These are phyloP conservation scores for Boeremia exigua DNA, from an alignment of 2,329 filamentous ascomycete species.

Conservation along the genomic window DNA sequence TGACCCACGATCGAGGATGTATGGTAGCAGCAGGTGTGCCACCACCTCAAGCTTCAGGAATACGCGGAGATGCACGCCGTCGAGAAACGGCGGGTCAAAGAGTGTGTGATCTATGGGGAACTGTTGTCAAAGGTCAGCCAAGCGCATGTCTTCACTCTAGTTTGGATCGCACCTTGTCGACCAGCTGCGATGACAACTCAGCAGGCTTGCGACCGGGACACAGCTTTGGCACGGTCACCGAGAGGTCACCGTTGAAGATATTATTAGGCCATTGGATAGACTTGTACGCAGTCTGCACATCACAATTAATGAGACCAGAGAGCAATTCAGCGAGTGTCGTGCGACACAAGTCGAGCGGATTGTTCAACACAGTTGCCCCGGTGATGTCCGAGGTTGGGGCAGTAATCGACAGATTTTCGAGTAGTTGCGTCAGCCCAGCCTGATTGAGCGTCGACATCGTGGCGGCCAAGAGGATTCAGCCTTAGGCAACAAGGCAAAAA, in stretches of 20 bases:
- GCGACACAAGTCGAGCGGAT: constrained; percentile 39
- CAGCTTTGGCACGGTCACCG: constrained; percentile 36
- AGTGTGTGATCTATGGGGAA: constrained; percentile 72
- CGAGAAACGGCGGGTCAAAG: constrained; percentile 65
- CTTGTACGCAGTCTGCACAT: constrained; percentile 26
- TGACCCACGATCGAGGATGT: constrained; percentile 61
- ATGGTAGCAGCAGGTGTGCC: constrained; percentile 65
- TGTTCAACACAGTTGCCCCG: constrained; percentile 19
- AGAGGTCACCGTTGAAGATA: constrained; percentile 39
- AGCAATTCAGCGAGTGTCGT: constrained; percentile 31
- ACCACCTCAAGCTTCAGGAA: constrained; percentile 68
- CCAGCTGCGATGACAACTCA: constrained; percentile 24
- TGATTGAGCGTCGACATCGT: constrained; percentile 17
- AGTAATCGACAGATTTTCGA: constrained; percentile 5
- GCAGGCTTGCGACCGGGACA: constrained; percentile 29
- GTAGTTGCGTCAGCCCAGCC: background rate
- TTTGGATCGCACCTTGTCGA: constrained; percentile 26
- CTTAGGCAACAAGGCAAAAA: background rate
- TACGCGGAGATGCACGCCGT: constrained; percentile 71
- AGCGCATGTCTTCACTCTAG: too few relatives aligned
- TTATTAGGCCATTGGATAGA: constrained; percentile 41
- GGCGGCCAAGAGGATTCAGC: background rate
- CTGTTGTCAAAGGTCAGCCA: constrained; percentile 45
- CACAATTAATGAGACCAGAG: constrained; percentile 17
- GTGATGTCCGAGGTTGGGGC: background rate